Conservation (phyloP, 345 rosid species). For the Populus nigra region DNA sequence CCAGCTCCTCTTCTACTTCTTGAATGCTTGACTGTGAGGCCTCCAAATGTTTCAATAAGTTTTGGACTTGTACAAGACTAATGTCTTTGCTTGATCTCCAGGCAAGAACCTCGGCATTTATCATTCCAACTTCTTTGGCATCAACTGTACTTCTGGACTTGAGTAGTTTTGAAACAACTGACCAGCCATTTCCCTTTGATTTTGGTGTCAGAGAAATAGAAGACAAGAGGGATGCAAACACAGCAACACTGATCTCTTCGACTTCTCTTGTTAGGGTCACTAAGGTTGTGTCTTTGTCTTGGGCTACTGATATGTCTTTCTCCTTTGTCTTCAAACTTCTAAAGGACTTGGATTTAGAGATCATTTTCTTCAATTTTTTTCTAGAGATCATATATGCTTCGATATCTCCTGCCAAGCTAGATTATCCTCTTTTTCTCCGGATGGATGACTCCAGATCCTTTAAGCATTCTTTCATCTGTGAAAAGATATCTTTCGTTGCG, state of each 20-base stretch:
- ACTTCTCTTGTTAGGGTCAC: slow-evolving; percentile 7
- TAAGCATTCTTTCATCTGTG: background rate
- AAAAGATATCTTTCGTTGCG: background rate
- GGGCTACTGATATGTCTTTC: background rate
- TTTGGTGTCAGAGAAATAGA: slow-evolving; percentile 5
- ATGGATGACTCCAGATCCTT: background rate
- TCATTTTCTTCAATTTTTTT: background rate
- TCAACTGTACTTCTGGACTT: slow-evolving; percentile 4
- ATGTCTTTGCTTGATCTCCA: slow-evolving; percentile 6
- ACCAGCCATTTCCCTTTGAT: slow-evolving; percentile 13
- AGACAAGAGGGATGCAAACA: slow-evolving; percentile 15
- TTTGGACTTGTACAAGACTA: background rate
- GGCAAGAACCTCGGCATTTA: slow-evolving; percentile 11
- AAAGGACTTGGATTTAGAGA: background rate
- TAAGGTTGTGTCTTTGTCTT: background rate
- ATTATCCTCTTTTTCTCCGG: background rate
- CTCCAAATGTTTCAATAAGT: background rate
- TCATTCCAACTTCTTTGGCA: background rate
- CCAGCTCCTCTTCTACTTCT: background rate
- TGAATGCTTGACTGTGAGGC: background rate
- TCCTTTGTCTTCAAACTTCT: background rate
- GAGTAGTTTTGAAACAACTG: slow-evolving; percentile 14
- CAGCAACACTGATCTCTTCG: background rate
- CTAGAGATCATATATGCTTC: background rate
- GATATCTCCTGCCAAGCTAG: background rate